These are phyloP conservation scores for Solanum microdontum DNA, from an alignment of 257 asterid genomes.

Conservation along the genomic window DNA sequence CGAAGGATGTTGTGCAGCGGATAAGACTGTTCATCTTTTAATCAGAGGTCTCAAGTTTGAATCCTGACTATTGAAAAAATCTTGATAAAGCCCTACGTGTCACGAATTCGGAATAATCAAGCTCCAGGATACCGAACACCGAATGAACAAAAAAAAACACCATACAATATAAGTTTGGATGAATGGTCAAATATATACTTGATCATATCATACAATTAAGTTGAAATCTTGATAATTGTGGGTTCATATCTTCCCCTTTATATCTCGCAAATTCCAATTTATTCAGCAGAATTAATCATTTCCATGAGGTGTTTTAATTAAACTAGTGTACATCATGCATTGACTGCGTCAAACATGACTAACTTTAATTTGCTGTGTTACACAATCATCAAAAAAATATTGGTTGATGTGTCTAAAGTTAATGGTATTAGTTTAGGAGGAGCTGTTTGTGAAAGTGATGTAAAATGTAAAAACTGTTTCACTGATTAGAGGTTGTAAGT, in stretches of 20 bases:
- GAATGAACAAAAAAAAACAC: too few relatives aligned
- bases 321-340: neutral
- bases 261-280: neutral
- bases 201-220: neutral
- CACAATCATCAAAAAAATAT: neutral
- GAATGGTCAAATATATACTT: neutral
- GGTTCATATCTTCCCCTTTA: neutral
- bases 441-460: neutral
- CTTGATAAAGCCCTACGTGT: accelerated
- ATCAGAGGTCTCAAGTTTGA: accelerated
- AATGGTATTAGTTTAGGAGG: neutral
- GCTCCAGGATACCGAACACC: accelerated
- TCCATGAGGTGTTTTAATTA: neutral
- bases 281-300: neutral
- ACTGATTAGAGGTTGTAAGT: neutral
- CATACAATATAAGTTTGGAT: neutral
- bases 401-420: neutral
- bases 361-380: neutral
- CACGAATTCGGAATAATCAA: accelerated
- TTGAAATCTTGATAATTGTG: neutral
- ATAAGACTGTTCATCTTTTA: neutral
- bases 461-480: neutral
- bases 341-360: neutral
- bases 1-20: neutral
- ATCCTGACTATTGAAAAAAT: too few relatives aligned